Conservation (phyloP, 176 grass and related monocot genomes). For the Otatea glauca region DNA sequence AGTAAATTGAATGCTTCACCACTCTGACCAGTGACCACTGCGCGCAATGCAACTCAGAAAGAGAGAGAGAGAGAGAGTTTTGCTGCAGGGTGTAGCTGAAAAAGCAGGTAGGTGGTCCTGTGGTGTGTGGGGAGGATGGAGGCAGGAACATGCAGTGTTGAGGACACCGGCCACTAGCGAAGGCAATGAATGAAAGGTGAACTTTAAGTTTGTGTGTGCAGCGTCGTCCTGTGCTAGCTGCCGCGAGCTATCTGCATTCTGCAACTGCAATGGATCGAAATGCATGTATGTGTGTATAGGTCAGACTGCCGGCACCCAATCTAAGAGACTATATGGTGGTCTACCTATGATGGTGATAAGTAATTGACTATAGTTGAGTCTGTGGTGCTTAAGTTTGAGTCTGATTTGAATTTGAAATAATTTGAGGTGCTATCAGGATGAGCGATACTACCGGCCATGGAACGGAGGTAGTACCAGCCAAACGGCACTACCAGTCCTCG, state of each 20-base stretch:
- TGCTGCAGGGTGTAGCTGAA: slow-evolving; percentile 5
- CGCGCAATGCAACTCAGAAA: neutral
- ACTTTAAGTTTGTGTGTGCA: slow-evolving; percentile 32
- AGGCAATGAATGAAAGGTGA: slow-evolving; percentile 23
- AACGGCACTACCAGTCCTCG: too few species aligned
- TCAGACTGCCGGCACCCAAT: neutral
- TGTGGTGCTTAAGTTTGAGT: too few species aligned
- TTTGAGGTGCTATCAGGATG: too few species aligned
- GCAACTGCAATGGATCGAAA: slow-evolving; percentile 41
- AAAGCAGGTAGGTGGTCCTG: slow-evolving; percentile 46
- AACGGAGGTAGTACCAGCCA: too few species aligned
- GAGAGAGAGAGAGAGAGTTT: neutral
- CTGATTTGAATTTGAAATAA: too few species aligned
- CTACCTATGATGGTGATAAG: too few species aligned
- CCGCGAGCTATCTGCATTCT: neutral
- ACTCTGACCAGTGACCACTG: slow-evolving; percentile 3
- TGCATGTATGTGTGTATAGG: slow-evolving; percentile 28
- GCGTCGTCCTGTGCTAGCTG: neutral
- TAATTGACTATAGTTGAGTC: too few species aligned
- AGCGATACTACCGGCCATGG: too few species aligned
- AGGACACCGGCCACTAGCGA: slow-evolving; percentile 30
- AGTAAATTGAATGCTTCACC: slow-evolving; percentile 45
- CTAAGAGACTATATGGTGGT: too few species aligned
- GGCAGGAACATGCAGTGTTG: neutral
- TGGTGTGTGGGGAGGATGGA: slow-evolving; percentile 14